phyloP scores from a whole-genome alignment of 371 early-diverging fungal genomes.

The Rhizopus sp. region DNA sequence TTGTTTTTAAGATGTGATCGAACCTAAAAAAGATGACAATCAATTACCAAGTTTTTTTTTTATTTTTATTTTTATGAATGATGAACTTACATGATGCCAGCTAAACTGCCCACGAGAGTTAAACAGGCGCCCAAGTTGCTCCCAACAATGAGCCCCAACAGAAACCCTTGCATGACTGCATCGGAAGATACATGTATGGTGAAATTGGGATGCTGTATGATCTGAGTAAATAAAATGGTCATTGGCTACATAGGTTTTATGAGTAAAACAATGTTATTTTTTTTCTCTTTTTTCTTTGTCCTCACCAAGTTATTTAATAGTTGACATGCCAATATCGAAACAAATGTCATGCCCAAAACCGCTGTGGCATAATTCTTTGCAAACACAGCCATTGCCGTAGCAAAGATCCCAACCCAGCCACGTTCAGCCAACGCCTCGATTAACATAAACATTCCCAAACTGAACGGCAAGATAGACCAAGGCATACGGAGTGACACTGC shows the following conservation, averaged over 20 bases:
- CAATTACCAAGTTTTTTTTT: neutral
- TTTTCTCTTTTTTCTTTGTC: neutral
- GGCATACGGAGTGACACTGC: conserved; percentile 69
- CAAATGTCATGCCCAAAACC: conserved; percentile 62
- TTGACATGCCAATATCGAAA: conserved; percentile 73
- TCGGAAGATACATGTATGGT: conserved; percentile 26
- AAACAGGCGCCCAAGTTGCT: conserved; percentile 82
- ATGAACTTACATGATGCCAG: conserved; percentile 73
- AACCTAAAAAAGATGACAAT: conserved; percentile 30
- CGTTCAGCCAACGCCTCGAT: conserved; percentile 66
- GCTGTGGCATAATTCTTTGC: conserved; percentile 60
- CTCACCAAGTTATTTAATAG: conserved; percentile 72
- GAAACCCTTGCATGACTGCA: conserved; percentile 55
- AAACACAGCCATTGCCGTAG: conserved; percentile 55
- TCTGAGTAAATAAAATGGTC: conserved; percentile 77
- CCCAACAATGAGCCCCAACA: conserved; percentile 76
- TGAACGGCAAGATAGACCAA: conserved; percentile 76
- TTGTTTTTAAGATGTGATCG: conserved; percentile 64
- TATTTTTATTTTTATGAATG: neutral
- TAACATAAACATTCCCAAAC: conserved; percentile 82
- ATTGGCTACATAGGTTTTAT: conserved; percentile 49
- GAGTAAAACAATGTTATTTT: too few relatives aligned
- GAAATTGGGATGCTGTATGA: conserved; percentile 70
- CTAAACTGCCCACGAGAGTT: conserved; percentile 73
- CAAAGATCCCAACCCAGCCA: conserved; percentile 75